Evolutionary conservation across 2,329 filamentous ascomycete species (phyloP), one percentile per base, ranked within the genome.

Genomic region (Chrysoporthe puriensis): DNA sequence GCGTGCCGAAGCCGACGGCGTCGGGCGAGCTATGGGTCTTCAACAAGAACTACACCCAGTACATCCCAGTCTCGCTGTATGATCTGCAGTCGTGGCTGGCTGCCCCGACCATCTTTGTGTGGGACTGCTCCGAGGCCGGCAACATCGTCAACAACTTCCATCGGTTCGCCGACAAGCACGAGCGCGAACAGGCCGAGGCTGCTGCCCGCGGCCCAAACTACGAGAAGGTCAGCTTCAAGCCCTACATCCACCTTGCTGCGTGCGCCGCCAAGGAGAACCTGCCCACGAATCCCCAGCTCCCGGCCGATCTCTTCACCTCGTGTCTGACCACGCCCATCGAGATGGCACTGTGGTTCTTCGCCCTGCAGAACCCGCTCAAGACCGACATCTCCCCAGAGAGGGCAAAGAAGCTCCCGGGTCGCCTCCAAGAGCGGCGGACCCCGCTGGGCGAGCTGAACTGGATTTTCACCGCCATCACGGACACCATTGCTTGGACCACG

Each of bases 11-110:
- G 75, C 96, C 96, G 3, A 99, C 96, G 0, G 89, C 92, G 3
- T 97, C 95, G 4, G 96, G 96, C 16, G 96, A 99, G 78, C 97
- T 99, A 26, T 99, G 96, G 96, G 96, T 98, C 5, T 99, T 99
- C 79, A 99, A 99, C 80, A 95, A 96, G 73, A 98, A 93, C 73
- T 99, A 97, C 77, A 99, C 96, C 0, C 96, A 99, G 79, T 99
- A 99, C 77, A 99, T 99, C 54, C 96, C 96, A 0, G 92, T 99
- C 56, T 97, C 95, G 0, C 83, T 99, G 9, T 97, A 97, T 75
- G 96, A 99, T 76, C 82, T 99, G 57, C 95, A 98, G 79, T 91
- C 92, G 68, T 99, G 96, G 96, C 88, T 99, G 8, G 94, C 95
- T 70, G 95, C 94, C 0, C 96, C 96, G 0, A 97, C 94, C 69